Percentiles rank a stretch among this genome's conserved stretches.
phyloP scores from a whole-genome alignment of 257 asterid genomes.

The Galeopsis tetrahit region DNA sequence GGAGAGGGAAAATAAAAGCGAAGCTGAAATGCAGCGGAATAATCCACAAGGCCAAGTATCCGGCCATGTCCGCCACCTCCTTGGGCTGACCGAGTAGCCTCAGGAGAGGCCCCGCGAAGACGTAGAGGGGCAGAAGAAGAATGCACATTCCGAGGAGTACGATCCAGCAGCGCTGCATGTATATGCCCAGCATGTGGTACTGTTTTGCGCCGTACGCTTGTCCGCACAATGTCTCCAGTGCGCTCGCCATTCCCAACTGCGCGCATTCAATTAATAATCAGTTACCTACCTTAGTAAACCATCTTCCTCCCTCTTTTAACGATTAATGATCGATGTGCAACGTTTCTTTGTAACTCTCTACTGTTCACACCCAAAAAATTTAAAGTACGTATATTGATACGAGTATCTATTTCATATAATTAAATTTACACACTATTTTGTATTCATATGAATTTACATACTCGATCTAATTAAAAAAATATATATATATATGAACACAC shows the following conservation, averaged over 20 bases:
- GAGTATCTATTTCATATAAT: no score
- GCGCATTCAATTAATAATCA: slow-evolving; percentile 5
- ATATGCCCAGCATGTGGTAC: slow-evolving; percentile 59
- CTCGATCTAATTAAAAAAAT: no score
- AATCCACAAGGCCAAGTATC: slow-evolving; percentile 34
- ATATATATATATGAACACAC: no score
- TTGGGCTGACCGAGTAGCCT: slow-evolving; percentile 37
- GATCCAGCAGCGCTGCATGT: slow-evolving; percentile 56
- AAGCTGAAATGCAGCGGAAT: slow-evolving; percentile 48
- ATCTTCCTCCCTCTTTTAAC: no score
- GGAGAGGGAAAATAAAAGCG: slow-evolving; percentile 42
- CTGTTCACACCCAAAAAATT: no score
- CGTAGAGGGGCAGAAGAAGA: slow-evolving; percentile 39
- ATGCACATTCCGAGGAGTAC: slow-evolving; percentile 29
- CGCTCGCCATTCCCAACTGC: slow-evolving; percentile 80
- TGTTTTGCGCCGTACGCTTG: slow-evolving; percentile 66
- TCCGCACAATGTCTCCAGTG: slow-evolving; percentile 71
- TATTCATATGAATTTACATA: no score
- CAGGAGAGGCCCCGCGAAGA: slow-evolving; percentile 39
- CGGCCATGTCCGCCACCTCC: slow-evolving; percentile 45
- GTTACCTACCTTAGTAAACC: no score
- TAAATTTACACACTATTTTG: no score
- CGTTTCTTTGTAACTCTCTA: no score
- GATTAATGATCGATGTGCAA: no score
- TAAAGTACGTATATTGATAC: no score